These are phyloP conservation scores for Sporobolus alterniflorus DNA, from an alignment of 202 grass and related monocot genomes.

Conservation along the genomic window DNA sequence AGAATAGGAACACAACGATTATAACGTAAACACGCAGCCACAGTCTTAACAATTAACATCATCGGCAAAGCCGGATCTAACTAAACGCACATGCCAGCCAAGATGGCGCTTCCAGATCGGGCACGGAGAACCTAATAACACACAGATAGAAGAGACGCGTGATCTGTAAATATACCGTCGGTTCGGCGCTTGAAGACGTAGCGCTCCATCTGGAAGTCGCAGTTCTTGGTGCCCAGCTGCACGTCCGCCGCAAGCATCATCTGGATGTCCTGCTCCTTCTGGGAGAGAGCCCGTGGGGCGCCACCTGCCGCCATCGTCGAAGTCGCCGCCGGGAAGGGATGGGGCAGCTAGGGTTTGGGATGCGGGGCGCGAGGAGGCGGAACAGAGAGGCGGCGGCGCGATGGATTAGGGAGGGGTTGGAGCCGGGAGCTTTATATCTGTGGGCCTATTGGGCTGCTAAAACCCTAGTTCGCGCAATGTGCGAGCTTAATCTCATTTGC, in stretches of 20 bases:
- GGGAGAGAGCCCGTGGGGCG: conserved; percentile 48
- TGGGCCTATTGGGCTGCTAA: conserved; percentile 45
- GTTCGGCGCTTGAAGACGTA: conserved; percentile 79
- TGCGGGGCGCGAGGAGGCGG: not conserved
- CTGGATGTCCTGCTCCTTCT: conserved; percentile 86
- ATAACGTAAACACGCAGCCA: not conserved
- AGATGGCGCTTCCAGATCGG: not conserved
- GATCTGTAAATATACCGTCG: conserved; percentile 54
- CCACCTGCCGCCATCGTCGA: conserved; percentile 29
- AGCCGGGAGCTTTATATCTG: conserved; percentile 31
- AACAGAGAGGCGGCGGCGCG: conserved; percentile 36
- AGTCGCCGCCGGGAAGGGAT: no score
- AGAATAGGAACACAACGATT: not conserved
- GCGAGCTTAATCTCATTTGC: not conserved
- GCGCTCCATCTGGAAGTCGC: conserved; percentile 97
- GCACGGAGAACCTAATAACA: no score
- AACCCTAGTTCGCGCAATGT: conserved; percentile 46
- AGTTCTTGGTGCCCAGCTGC: conserved; percentile 94
- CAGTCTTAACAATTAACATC: not conserved
- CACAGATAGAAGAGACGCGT: not conserved
- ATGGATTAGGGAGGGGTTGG: not conserved
- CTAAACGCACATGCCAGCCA: not conserved
- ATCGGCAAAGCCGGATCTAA: conserved; percentile 3
- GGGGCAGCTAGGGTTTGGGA: conserved; percentile 16
- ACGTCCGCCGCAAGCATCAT: conserved; percentile 96